Evolutionary conservation across 2,329 filamentous ascomycete species (phyloP), one percentile per base, ranked within the genome.

Genomic region (Onygenales sp.): DNA sequence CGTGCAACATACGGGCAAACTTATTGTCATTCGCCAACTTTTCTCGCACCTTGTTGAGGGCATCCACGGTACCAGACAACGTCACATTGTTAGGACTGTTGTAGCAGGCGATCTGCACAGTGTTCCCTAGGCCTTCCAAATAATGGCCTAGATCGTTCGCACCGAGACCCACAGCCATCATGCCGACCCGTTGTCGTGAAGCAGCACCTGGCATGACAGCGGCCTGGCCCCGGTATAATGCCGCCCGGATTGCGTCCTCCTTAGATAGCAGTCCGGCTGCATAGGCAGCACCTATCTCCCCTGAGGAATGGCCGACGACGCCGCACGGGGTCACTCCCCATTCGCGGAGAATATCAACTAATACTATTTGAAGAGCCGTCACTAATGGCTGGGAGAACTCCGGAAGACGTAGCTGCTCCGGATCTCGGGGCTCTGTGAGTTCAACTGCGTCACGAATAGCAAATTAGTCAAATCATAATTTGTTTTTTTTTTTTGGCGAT

Each of bases 401-500:
- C 11, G 46, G 46, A 17, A 17, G 33, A 4, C 44, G n/a, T 13
- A 47, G 21, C 44, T 13, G 11, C 7, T 13, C 44, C 3, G 44
- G n/a, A 21, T 61, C 57, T 31, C 65, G 55, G 1, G 57, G 61
- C 43, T 54, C 54, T 11, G 47, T 52, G 7, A 59, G 48, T 38
- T 57, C 55, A 38, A 7, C 49, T 50, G 36, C 13, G 9, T 39
- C 13, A 39, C 36, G 7, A 10, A n/a, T 10, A n/a, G 36, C 9
- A 39, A 39, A 39, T 39, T 39, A 39, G 36, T 39, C 9, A 39
- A 1, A n/a, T 39, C 2, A 10, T 39, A 7, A 38, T 13, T 13
- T 38, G 35, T 2, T 1, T 27, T 27, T 27, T 27, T 10, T 39
- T n/a, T n/a, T 10, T 39, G 36, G 36, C 36, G 36, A 7, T 27